Evolutionary conservation across 345 rosid species (phyloP), one percentile per base, ranked within the genome.

Genomic region (Citropsis articulata): DNA sequence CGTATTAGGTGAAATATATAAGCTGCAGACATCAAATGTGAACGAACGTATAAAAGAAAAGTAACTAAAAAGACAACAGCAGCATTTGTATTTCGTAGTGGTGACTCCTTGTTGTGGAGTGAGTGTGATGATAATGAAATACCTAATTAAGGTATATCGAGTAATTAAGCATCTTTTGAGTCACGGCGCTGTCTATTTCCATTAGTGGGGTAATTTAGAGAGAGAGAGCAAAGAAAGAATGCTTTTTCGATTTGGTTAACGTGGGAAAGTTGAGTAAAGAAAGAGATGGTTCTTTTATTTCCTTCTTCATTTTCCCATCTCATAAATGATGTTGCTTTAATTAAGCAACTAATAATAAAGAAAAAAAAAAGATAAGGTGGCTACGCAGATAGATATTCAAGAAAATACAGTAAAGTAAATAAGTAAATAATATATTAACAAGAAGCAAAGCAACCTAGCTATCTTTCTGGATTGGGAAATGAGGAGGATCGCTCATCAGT

Each of bases 211-310:
- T 25, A 24, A 71, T 71, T 1, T 68, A 79, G 68, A 28, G 79
- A 63, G 73, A 67, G 78, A 69, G 72, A 55, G 71, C n/a, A 31
- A 68, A 25, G 42, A 69, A 9, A 25, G 78, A 75, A 77, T 84
- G 92, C 91, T 88, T 88, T 45, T 89, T 89, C 92, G 89, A 91
- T 91, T 91, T 84, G 89, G 88, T 85, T 91, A 87, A 91, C 91
- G 89, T 91, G 88, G 86, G 91, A 83, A 80, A 80, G 79, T 73
- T 70, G 75, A 75, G 85, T 67, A 71, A 71, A 83, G 88, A 91
- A 85, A 84, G 88, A 85, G 87, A 88, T 77, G 78, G 73, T 79
- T 86, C 87, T 85, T 83, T 79, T 86, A 86, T 85, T 83, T 81
- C 69, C 75, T 76, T 73, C 64, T 24, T 75, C 38, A 18, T 56